A percentile compares a stretch with the other conserved stretches of the same genome.
Evolutionary conservation across 306 rosid species (phyloP).

Genomic region (Malus orientalis): DNA sequence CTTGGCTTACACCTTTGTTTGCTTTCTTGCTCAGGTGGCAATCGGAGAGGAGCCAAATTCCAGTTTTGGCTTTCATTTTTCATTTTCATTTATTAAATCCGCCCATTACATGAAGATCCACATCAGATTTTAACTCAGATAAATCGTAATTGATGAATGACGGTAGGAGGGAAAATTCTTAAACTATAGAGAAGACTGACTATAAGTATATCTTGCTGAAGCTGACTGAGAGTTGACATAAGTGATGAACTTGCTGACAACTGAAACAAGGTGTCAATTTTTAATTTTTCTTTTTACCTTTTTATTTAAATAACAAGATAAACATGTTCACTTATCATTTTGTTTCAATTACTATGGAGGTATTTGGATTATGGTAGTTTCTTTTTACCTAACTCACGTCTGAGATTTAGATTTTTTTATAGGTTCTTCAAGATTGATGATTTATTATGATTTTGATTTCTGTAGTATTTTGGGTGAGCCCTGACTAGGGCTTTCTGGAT

Average conservation of each 20-base stretch:
- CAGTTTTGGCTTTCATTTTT: background rate
- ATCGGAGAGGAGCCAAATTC: background rate
- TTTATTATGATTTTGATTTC: background rate
- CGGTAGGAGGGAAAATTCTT: background rate
- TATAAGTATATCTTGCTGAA: background rate
- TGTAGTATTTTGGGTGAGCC: background rate
- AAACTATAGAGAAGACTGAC: too few relatives aligned
- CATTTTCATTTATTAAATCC: background rate
- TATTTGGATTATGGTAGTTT: too few relatives aligned
- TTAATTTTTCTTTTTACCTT: too few relatives aligned
- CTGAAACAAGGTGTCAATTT: too few relatives aligned
- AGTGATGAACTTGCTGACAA: too few relatives aligned
- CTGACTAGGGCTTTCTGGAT: background rate
- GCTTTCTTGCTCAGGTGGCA: conserved; percentile 43
- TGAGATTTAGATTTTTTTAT: background rate
- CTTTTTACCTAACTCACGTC: too few relatives aligned
- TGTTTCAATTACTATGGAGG: too few relatives aligned
- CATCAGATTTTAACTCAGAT: too few relatives aligned
- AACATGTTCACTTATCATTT: too few relatives aligned
- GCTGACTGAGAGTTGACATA: too few relatives aligned
- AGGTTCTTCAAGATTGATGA: background rate
- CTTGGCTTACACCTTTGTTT: conserved; percentile 45
- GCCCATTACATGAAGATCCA: background rate
- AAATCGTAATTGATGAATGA: too few relatives aligned
- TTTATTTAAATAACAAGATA: too few relatives aligned